These are phyloP conservation scores for Arachnopeziza araneosa DNA, from an alignment of 2,329 filamentous ascomycete species.

Conservation along the genomic window DNA sequence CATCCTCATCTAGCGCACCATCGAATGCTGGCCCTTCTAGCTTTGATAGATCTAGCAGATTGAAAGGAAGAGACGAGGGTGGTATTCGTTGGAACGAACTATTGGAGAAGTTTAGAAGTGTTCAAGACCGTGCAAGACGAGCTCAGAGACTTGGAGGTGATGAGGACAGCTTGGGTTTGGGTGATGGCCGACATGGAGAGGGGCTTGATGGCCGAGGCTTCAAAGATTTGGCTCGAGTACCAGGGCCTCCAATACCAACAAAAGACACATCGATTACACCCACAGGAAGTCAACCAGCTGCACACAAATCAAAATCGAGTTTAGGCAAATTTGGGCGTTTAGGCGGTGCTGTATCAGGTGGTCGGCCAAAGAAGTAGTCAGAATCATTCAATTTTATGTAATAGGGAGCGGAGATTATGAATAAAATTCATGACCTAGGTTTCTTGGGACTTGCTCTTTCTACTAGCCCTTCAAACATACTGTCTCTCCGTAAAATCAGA, in stretches of 20 bases:
- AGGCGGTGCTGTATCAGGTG: slow-evolving; percentile 62
- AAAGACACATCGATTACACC: slow-evolving; percentile 43
- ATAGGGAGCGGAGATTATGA: background rate
- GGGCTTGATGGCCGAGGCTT: slow-evolving; percentile 33
- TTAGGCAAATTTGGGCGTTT: slow-evolving; percentile 66
- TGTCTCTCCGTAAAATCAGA: slow-evolving; percentile 60
- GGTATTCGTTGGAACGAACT: slow-evolving; percentile 89
- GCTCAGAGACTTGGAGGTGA: slow-evolving; percentile 50
- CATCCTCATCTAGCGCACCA: slow-evolving; percentile 35
- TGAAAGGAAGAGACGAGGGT: slow-evolving; percentile 75
- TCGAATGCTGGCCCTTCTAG: slow-evolving; percentile 46
- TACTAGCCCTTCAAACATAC: slow-evolving; percentile 68
- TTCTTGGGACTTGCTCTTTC: slow-evolving; percentile 52
- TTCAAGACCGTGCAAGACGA: slow-evolving; percentile 79
- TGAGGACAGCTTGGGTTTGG: slow-evolving; percentile 34
- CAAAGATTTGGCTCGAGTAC: slow-evolving; percentile 30
- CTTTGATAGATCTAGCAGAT: slow-evolving; percentile 68
- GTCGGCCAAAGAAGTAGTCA: slow-evolving; percentile 41
- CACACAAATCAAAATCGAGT: slow-evolving; percentile 55
- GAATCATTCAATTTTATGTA: background rate
- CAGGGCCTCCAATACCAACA: slow-evolving; percentile 38
- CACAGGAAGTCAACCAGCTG: slow-evolving; percentile 34
- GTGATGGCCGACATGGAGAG: slow-evolving; percentile 11
- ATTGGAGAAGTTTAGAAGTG: slow-evolving; percentile 87
- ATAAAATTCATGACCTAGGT: slow-evolving; percentile 24